Conservation (phyloP, 441 rosid species). For the Jatropha multifida region DNA sequence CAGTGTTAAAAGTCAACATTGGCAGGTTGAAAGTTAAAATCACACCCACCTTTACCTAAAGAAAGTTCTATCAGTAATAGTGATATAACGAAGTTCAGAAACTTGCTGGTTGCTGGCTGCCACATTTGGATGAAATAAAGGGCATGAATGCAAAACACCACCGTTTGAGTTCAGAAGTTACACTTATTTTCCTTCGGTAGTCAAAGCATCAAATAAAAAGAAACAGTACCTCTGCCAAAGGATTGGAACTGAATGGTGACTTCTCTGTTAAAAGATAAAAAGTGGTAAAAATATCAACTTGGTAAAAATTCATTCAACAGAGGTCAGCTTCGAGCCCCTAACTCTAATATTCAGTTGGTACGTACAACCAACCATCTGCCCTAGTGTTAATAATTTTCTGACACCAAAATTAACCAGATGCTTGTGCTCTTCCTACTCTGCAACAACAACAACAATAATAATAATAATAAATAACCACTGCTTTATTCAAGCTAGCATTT, state of each 20-base stretch:
- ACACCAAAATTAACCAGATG: not conserved
- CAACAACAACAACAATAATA: no score
- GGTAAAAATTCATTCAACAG: not conserved
- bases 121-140: conserved; percentile 17
- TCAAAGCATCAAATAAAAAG: not conserved
- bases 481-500: not conserved
- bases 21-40: no score
- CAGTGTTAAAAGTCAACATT: no score
- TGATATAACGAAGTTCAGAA: no score
- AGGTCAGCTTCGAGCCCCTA: conserved; percentile 24
- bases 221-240: not conserved
- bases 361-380: not conserved
- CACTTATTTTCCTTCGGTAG: not conserved
- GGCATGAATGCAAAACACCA: not conserved
- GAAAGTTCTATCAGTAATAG: no score
- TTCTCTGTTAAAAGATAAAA: no score
- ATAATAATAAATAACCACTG: no score
- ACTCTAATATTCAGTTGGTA: not conserved
- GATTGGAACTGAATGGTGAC: not conserved
- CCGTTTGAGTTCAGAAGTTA: not conserved
- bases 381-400: conserved; percentile 7
- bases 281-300: not conserved
- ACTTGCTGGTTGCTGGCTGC: not conserved
- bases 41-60: no score
- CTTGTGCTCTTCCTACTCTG: not conserved